These are phyloP conservation scores for Penicillium carneum DNA, from an alignment of 2,329 filamentous ascomycete species.

Conservation along the genomic window DNA sequence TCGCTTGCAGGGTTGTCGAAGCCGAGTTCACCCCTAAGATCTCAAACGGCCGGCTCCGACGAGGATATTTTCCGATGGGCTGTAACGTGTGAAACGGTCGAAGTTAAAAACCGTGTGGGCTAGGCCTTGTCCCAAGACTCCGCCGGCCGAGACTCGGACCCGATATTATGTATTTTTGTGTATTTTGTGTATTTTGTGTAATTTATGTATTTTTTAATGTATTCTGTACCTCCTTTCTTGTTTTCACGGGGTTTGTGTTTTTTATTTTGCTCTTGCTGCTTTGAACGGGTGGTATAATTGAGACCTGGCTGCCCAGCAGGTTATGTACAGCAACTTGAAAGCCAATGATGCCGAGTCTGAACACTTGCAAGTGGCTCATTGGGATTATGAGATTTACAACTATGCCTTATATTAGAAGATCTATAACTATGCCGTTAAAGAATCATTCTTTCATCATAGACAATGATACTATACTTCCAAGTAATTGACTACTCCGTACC, in stretches of 20 bases:
- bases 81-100: slow-evolving; percentile 26
- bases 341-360: too few relatives aligned
- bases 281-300: neutral
- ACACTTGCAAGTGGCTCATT: too few relatives aligned
- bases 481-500: too few relatives aligned
- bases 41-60: slow-evolving; percentile 36
- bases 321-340: too few relatives aligned
- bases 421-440: too few relatives aligned
- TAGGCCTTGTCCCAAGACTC: slow-evolving; percentile 4
- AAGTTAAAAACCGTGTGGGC: slow-evolving; percentile 11
- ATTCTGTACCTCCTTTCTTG: neutral
- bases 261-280: neutral
- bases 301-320: neutral
- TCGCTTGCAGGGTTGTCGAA: slow-evolving; percentile 21
- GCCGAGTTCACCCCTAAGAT: slow-evolving; percentile 32
- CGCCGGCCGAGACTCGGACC: slow-evolving; percentile 36
- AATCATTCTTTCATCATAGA: neutral
- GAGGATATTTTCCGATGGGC: neutral
- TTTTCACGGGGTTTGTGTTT: neutral
- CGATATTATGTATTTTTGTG: slow-evolving; percentile 15
- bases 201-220: slow-evolving; percentile 11
- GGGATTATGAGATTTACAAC: too few relatives aligned
- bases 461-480: too few relatives aligned
- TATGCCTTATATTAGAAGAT: too few relatives aligned
- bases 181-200: neutral